Evolutionary conservation across 768 basidiomycete species (phyloP), one percentile per base, ranked within the genome.

Genomic region (Boletus rubroflammeus): DNA sequence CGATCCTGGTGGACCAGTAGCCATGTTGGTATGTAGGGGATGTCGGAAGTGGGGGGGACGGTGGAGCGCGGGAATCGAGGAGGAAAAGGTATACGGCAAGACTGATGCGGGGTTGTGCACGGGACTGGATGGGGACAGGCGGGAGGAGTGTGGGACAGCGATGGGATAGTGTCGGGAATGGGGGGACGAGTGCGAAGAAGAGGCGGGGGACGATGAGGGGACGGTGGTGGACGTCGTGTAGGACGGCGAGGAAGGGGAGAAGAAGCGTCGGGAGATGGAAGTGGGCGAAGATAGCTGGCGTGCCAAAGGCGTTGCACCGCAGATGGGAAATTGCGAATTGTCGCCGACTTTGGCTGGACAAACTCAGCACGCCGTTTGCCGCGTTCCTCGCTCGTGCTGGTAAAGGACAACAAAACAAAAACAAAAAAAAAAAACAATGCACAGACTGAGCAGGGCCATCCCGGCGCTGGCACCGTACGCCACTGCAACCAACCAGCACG

Each of bases 311-410:
- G 56, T 59, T 52, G 57, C 60, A 65, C 57, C 61, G 63, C 66
- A 67, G 68, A 73, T 74, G 73, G 69, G 72, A 74, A 74, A 56
- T 56, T 57, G n/a, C 25, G 40, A 60, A 59, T 43, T 45, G 55
- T 35, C 47, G 51, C 46, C 58, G 58, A 54, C 58, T 68, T 58
- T 51, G 50, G 56, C 44, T 55, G 47, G 47, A 49, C 52, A 66
- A 69, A 69, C 68, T 66, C 62, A 66, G 67, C 67, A 70, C 67
- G 67, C 66, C 61, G 42, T 59, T 62, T 66, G 63, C 66, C 63
- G 63, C 36, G 55, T 43, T 50, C 39, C 50, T 47, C 35, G 19
- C 10, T 25, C 42, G 42, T 26, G 26, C 25, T 42, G 42, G 25
- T 15, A 43, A 40, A 1, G n/a, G n/a, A n/a, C n/a, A 47, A 47